A percentile compares a stretch with the other conserved stretches of the same genome.
These are phyloP conservation scores for Scheffersomyces insectosa DNA, from an alignment of 1,139 yeast species.

Conservation along the genomic window DNA sequence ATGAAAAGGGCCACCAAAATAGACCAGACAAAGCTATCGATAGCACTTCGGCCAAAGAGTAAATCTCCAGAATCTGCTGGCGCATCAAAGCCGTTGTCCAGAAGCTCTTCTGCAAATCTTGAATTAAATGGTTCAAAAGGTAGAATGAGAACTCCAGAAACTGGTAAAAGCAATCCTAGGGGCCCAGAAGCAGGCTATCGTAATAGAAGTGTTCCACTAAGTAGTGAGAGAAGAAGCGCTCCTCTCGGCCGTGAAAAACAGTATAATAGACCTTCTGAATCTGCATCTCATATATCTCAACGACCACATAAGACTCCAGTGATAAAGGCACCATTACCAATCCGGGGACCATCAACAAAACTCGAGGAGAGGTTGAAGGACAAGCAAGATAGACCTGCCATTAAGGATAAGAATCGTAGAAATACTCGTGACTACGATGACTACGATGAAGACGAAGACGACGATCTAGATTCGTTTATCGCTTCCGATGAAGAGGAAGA, in stretches of 20 bases:
- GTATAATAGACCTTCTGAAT: too few species aligned
- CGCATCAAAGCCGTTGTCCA: too few species aligned
- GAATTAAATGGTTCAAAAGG: too few species aligned
- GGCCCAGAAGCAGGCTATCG: too few species aligned
- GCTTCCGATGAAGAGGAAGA: constrained; percentile 50
- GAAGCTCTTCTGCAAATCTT: too few species aligned
- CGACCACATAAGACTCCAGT: too few species aligned
- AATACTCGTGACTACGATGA: constrained; percentile 8
- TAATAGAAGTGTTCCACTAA: too few species aligned
- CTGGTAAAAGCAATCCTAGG: too few species aligned
- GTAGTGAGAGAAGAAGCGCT: too few species aligned
- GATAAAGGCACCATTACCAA: constrained; percentile 24
- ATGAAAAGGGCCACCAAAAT: constrained; percentile 71
- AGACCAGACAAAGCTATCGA: constrained; percentile 43
- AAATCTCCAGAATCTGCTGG: constrained; percentile 28
- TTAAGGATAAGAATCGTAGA: not conserved
- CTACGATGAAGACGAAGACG: constrained; percentile 24
- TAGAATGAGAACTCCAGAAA: too few species aligned
- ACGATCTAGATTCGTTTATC: constrained; percentile 50
- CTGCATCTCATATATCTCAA: too few species aligned
- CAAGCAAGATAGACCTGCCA: constrained; percentile 6
- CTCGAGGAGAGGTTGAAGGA: constrained; percentile 29
- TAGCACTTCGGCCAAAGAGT: constrained; percentile 33
- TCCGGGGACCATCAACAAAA: constrained; percentile 22
- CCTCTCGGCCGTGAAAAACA: too few species aligned